Conservation (phyloP, 306 rosid genomes). For the Quercus variabilis region DNA sequence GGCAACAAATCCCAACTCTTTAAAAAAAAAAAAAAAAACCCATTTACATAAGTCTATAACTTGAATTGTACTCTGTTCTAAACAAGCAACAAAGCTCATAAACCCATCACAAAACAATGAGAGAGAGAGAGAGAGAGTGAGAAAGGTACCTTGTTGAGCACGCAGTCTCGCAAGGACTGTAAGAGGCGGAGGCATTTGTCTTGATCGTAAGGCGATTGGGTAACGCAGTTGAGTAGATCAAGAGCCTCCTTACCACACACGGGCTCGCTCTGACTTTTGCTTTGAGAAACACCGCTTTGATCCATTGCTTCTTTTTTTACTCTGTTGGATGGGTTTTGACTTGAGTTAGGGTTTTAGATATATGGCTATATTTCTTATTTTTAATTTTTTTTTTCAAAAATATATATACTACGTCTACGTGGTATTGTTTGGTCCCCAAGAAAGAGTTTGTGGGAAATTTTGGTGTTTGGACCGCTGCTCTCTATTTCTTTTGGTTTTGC, state of each 20-base stretch:
- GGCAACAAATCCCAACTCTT: no score
- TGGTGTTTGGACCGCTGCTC: not conserved
- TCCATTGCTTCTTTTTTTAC: slow-evolving; percentile 27
- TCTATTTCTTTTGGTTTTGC: no score
- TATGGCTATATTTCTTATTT: no score
- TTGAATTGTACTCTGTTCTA: not conserved
- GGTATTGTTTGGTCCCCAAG: not conserved
- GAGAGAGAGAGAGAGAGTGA: not conserved
- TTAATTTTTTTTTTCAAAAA: not conserved
- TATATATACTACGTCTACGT: no score
- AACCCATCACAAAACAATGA: not conserved
- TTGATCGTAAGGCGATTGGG: slow-evolving; percentile 58
- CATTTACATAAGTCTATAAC: not conserved
- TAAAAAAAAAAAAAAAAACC: not conserved
- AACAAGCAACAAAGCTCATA: not conserved
- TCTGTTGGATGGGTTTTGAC: slow-evolving; percentile 11
- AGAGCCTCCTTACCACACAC: slow-evolving; percentile 76
- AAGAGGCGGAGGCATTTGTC: slow-evolving; percentile 62
- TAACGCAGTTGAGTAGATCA: slow-evolving; percentile 71
- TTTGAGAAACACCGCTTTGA: slow-evolving; percentile 10
- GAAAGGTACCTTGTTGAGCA: slow-evolving; percentile 55
- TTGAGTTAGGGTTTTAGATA: slow-evolving; percentile 25
- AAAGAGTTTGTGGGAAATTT: not conserved
- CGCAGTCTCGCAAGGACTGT: slow-evolving; percentile 67
- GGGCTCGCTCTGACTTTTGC: slow-evolving; percentile 12